Evolutionary conservation across 163 green algal genomes (phyloP).

Genomic region (Smithsoniella earleae): DNA sequence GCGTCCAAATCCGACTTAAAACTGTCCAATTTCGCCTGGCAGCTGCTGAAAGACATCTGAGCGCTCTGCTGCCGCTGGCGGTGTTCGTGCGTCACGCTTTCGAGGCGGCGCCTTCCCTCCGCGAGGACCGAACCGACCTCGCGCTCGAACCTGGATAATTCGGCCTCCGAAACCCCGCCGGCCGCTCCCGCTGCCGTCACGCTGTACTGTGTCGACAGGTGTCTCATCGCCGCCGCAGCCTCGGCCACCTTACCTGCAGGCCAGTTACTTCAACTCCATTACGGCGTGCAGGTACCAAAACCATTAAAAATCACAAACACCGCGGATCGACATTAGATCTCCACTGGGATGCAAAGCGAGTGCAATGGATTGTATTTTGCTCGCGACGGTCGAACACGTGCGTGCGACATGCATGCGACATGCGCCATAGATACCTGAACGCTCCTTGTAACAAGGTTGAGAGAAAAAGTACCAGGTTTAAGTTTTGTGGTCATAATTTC

Average conservation of each 20-base stretch:
- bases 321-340: not conserved
- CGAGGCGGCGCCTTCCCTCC: not conserved
- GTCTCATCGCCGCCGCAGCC: not conserved
- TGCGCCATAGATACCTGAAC: too few relatives aligned
- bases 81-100: not conserved
- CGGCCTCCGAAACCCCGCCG: not conserved
- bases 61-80: not conserved
- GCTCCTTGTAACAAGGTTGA: too few relatives aligned
- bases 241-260: conserved; percentile 1
- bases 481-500: too few relatives aligned
- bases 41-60: not conserved
- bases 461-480: too few relatives aligned
- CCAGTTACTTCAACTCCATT: not conserved
- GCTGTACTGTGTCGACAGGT: not conserved
- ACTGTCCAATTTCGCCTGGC: not conserved
- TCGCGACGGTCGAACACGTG: too few relatives aligned
- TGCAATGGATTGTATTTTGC: not conserved
- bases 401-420: not conserved
- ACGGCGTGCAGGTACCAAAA: not conserved
- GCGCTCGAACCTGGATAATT: not conserved
- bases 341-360: not conserved
- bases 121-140: not conserved
- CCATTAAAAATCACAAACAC: not conserved
- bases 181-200: not conserved
- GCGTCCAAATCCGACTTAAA: not conserved